Evolutionary conservation across 1,284 basidiomycete species (phyloP), one percentile per base, ranked within the genome.

Genomic region (Cutaneotrichosporon curvatum): DNA sequence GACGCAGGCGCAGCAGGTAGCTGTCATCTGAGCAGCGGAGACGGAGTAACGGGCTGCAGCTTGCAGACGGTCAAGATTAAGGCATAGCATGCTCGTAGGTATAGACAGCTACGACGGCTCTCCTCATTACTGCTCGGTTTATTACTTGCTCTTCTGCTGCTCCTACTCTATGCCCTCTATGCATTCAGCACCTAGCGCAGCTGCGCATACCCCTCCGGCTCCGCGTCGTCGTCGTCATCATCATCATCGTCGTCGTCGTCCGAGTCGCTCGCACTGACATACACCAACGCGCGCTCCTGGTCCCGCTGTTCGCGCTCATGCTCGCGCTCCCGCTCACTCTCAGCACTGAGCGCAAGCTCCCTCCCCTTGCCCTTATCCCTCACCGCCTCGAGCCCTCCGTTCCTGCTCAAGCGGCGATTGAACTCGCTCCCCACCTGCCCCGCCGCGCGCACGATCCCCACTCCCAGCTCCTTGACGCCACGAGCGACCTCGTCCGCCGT

Each of bases 401-500:
- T 21, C 16, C 16, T 22, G 16, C 45, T 41, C 23, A 53, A 14
- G 18, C 47, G 34, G 7, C 45, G 28, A 16, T 36, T 34, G 14
- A 53, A 30, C 7, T 35, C 44, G 11, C 40, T 32, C 15, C 40
- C 43, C 7, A 43, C 44, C 28, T 48, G 31, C 18, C 37, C 32
- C 0, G 37, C 50, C 0, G 39, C 49, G 15, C 49, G 40, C n/a
- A n/a, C 25, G 8, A 7, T 28, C 25, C 25, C 25, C 25, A 28
- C 8, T 1, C 48, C 52, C 6, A 54, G 43, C 33, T 54, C 52
- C 33, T 47, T 50, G 20, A 54, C 48, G 10, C 52, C 52, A 4
- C 52, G 48, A 3, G 45, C 28, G 2, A 54, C 28, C 21, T 54
- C 52, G 36, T 50, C 52, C 2, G 41, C 52, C 16, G 45, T 25